Evolutionary conservation across 371 early-diverging fungal genomes (phyloP).

Genomic region (Phascolomyces articulosus): DNA sequence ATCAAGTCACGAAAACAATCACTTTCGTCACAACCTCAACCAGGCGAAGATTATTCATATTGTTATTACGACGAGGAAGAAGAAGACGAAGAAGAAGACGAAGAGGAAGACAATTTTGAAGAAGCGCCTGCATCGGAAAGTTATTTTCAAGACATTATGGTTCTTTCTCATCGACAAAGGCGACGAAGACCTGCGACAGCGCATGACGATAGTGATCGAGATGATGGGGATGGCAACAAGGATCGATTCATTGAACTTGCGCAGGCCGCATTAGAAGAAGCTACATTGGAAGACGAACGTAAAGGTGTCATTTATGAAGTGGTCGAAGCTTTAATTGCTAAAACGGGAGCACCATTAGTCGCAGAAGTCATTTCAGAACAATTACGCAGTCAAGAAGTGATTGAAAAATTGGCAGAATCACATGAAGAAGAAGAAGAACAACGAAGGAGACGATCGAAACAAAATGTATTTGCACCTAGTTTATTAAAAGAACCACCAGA

Average conservation of each 20-base stretch:
- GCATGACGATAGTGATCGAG: conserved; percentile 8
- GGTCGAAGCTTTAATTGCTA: conserved; percentile 43
- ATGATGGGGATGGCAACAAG: conserved; percentile 26
- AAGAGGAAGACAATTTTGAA: conserved; percentile 3
- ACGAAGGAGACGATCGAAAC: conserved; percentile 9
- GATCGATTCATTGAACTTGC: conserved; percentile 52
- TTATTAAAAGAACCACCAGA: conserved; percentile 21
- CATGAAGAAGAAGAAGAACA: conserved; percentile 31
- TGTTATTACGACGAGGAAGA: not conserved
- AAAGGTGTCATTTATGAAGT: conserved; percentile 51
- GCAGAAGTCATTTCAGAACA: conserved; percentile 49
- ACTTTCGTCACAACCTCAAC: not conserved
- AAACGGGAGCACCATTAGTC: conserved; percentile 46
- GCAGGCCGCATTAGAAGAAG: conserved; percentile 52
- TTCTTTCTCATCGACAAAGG: not conserved
- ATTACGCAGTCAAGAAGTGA: conserved; percentile 45
- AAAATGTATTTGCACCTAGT: conserved; percentile 19
- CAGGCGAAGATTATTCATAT: not conserved
- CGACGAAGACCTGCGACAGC: conserved; percentile 9
- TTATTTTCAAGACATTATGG: not conserved
- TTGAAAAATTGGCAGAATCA: conserved; percentile 42
- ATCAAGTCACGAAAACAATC: not conserved
- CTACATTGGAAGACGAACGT: conserved; percentile 44
- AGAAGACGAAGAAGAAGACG: not conserved
- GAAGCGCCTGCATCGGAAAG: conserved; percentile 13